phyloP scores from a whole-genome alignment of 2,329 filamentous ascomycete species.

The Beauveria sp. region DNA sequence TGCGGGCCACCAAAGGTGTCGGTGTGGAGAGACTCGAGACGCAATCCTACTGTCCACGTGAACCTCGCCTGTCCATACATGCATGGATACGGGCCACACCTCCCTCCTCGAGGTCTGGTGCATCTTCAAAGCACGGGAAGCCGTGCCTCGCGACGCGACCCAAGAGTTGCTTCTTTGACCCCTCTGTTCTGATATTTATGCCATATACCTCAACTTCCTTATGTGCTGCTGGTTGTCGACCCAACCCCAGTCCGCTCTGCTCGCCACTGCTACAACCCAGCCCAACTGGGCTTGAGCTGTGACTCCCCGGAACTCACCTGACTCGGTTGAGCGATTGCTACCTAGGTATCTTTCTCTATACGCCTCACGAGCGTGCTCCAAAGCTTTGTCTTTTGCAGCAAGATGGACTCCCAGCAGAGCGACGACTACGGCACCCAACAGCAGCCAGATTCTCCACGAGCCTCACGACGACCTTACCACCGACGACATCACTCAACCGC shows the following conservation, averaged over 20 bases:
- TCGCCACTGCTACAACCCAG: neutral
- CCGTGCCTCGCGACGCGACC: neutral
- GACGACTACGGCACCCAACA: constrained; percentile 21
- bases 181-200: neutral
- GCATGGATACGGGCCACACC: constrained; percentile 1
- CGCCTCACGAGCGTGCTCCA: no score
- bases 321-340: neutral
- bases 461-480: constrained; percentile 21
- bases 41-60: constrained; percentile 4
- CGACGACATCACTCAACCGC: constrained; percentile 20
- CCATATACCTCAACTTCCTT: neutral
- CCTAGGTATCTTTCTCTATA: neutral
- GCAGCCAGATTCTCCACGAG: constrained; percentile 25
- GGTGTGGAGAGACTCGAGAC: constrained; percentile 9
- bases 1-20: neutral
- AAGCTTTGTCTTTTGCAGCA: neutral
- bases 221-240: neutral
- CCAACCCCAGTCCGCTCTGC: neutral
- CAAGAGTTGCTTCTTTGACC: neutral
- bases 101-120: neutral
- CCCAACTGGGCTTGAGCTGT: neutral
- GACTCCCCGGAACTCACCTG: neutral
- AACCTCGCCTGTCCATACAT: constrained; percentile 2
- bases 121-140: neutral
- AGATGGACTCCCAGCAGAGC: constrained; percentile 25